phyloP scores from a whole-genome alignment of 2,329 filamentous ascomycete genomes.

The Penicillium janthinellum region DNA sequence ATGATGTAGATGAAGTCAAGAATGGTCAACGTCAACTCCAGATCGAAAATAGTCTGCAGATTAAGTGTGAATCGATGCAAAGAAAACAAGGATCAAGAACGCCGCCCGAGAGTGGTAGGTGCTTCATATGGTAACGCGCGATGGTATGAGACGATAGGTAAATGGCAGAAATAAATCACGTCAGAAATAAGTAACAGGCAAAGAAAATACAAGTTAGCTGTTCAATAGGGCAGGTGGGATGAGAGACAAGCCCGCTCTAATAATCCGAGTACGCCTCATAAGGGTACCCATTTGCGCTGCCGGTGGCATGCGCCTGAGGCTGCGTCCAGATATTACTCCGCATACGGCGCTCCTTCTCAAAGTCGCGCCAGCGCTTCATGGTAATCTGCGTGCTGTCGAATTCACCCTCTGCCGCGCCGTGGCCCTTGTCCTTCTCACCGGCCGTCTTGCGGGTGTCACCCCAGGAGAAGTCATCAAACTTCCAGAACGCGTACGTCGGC shows the following conservation, averaged over 20 bases:
- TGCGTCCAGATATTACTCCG: constrained; percentile 33
- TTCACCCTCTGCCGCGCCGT: constrained; percentile 82
- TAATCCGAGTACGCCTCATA: constrained; percentile 45
- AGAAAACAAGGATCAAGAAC: background rate
- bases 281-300: constrained; percentile 28
- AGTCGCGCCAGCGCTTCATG: constrained; percentile 98
- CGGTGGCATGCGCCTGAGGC: constrained; percentile 19
- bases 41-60: background rate
- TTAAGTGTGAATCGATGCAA: background rate
- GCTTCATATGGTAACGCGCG: background rate
- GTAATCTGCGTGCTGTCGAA: constrained; percentile 99
- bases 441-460: constrained; percentile 95
- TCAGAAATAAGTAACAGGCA: constrained; percentile 3
- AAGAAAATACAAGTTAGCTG: background rate
- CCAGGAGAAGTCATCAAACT: constrained; percentile 99
- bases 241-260: constrained; percentile 21
- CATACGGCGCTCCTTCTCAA: constrained; percentile 65
- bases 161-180: constrained; percentile 21
- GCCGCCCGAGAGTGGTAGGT: constrained; percentile 1
- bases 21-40: background rate
- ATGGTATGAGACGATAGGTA: constrained; percentile 11
- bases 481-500: constrained; percentile 95
- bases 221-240: background rate
- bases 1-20: background rate
- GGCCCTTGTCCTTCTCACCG: constrained; percentile 85